These are phyloP conservation scores for Metarhizium brunneum DNA, from an alignment of 2,329 filamentous ascomycete species.

Conservation along the genomic window DNA sequence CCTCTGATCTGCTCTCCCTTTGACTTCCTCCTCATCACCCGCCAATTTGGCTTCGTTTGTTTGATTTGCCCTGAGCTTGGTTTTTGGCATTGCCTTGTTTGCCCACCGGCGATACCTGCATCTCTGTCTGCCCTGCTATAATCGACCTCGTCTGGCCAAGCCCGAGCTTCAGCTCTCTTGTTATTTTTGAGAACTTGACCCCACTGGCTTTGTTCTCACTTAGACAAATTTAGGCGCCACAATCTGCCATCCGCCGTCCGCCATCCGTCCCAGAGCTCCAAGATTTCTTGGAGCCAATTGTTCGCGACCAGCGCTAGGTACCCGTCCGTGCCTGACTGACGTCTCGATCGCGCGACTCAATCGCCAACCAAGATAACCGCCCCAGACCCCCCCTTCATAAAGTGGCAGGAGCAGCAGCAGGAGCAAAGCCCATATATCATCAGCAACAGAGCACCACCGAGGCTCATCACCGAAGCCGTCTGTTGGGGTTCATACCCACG, in stretches of 20 bases:
- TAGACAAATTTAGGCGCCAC: conserved; percentile 8
- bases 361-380: not conserved
- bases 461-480: not conserved
- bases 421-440: not conserved
- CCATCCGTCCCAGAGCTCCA: not conserved
- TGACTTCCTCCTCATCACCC: conserved; percentile 4
- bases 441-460: not conserved
- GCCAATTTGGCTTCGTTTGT: conserved; percentile 4
- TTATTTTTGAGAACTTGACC: not conserved
- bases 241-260: conserved; percentile 9
- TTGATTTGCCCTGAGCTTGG: not conserved
- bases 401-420: not conserved
- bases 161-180: not conserved
- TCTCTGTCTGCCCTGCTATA: not conserved
- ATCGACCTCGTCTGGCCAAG: not conserved
- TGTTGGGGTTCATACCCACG: not conserved
- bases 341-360: conserved; percentile 5
- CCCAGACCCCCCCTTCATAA: not conserved
- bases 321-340: conserved; percentile 9
- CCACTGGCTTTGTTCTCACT: conserved; percentile 3
- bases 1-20: conserved; percentile 5
- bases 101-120: not conserved
- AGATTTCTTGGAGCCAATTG: not conserved
- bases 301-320: conserved; percentile 12
- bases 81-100: not conserved